These are phyloP conservation scores for Claviceps capensis DNA, from an alignment of 2,329 filamentous ascomycete genomes.

Conservation along the genomic window DNA sequence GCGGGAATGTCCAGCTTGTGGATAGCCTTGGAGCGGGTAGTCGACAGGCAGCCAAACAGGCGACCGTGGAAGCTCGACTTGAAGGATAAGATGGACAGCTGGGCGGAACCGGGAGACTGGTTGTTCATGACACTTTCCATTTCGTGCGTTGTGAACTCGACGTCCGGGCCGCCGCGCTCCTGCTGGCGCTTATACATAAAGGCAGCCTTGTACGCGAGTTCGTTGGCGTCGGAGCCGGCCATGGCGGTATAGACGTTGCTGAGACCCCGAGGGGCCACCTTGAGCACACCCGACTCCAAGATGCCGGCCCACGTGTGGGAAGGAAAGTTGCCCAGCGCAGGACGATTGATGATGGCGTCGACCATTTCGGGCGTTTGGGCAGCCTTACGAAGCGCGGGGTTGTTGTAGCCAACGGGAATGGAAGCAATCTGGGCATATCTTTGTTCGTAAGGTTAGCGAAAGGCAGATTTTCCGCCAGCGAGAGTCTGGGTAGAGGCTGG, in stretches of 20 bases:
- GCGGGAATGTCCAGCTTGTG: constrained; percentile 92
- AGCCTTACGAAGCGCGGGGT: constrained; percentile 56
- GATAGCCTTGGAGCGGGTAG: constrained; percentile 83
- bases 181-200: constrained; percentile 84
- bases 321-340: constrained; percentile 83
- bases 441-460: not conserved
- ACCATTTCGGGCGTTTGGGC: constrained; percentile 68
- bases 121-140: constrained; percentile 67
- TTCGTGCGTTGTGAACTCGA: constrained; percentile 70
- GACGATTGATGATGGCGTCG: constrained; percentile 71
- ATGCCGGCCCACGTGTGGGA: constrained; percentile 71
- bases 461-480: no score
- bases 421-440: constrained; percentile 87
- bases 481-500: no score
- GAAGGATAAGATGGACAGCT: constrained; percentile 78
- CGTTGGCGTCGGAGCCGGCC: constrained; percentile 84
- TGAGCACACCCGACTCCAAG: constrained; percentile 67
- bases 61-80: constrained; percentile 81
- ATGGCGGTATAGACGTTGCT: constrained; percentile 85
- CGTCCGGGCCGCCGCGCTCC: constrained; percentile 63
- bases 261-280: constrained; percentile 68
- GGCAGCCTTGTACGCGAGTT: constrained; percentile 87
- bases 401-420: constrained; percentile 88
- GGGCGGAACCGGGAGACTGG: constrained; percentile 59
- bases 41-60: constrained; percentile 75